Base-by-base conservation (phyloP, 2,329 filamentous ascomycete genomes). In the Penicillium olsonii region DNA sequence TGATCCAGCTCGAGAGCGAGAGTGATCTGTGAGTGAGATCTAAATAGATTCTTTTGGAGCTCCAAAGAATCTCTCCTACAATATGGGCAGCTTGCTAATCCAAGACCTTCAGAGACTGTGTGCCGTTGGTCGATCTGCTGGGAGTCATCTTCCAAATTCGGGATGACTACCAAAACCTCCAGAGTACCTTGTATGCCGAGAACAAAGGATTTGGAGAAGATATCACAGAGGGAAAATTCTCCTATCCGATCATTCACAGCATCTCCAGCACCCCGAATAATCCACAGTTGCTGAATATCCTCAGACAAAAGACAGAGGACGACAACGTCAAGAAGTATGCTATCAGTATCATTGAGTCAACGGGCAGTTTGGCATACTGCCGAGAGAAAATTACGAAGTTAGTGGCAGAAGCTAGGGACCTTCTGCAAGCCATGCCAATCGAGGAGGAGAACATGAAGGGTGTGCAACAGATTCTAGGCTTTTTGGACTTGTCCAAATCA, bases 171-270 rank as follows among this genome's bases (percentile, higher is more conserved):
- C 84, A 91, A 70, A 97, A 97, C 69, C 84, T 99, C 38, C 82
- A 80, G 22, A 69, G 64, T 46, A 75, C 74, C 18, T 79, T 84
- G 64, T 96, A 96, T 77, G 85, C 84, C 35, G 78, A 87, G 57
- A 92, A 95, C 72, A 97, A 97, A 76, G 92, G 92, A 42, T 82
- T 96, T 60, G 95, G 90, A 71, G 92, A 97, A 75, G 92, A 97
- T 71, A 75, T 97, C 62, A 96, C 91, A 1, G 92, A 97, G 75
- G 92, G 92, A 55, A 97, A 97, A 78, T 96, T 96, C 76, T 92
- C 87, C 24, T 96, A 96, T 68, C 91, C 92, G 33, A 86, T 97
- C 64, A 96, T 97, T 64, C 92, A 97, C 75, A 87, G 87, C 68
- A 95, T 97, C 59, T 87, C 67, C 54, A 74, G 86, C 51, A 83